phyloP scores from a whole-genome alignment of 345 rosid genomes.

The Aquilaria sinensis region DNA sequence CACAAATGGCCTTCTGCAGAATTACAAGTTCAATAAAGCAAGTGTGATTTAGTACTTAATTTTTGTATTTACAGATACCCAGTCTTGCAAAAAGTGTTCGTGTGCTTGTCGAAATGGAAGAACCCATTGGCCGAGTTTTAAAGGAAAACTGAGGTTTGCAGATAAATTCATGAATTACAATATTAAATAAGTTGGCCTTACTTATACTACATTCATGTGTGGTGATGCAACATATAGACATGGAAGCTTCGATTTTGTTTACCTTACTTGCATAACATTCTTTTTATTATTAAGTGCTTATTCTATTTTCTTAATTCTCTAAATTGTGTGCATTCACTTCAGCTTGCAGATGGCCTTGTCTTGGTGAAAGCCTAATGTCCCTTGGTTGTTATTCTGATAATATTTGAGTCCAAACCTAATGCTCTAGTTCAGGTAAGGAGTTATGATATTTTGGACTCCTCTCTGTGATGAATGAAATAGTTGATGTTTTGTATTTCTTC shows the following conservation, averaged over 20 bases:
- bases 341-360: conserved; percentile 70
- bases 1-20: conserved; percentile 1
- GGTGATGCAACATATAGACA: too few relatives aligned
- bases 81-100: conserved; percentile 48
- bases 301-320: not conserved
- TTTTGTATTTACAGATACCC: conserved; percentile 27
- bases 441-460: conserved; percentile 1
- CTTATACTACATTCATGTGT: not conserved
- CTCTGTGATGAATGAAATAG: conserved; percentile 5
- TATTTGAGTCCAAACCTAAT: conserved; percentile 77
- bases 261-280: not conserved
- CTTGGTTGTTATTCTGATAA: conserved; percentile 60
- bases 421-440: conserved; percentile 65
- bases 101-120: conserved; percentile 53
- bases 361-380: conserved; percentile 70
- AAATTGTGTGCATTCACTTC: conserved; percentile 11
- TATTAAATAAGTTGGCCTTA: not conserved
- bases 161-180: not conserved
- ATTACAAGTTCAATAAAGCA: not conserved
- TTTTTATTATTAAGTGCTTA: not conserved
- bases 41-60: not conserved
- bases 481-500: not conserved
- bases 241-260: not conserved
- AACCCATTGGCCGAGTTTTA: conserved; percentile 44
- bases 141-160: conserved; percentile 45